Evolutionary conservation across 768 basidiomycete species (phyloP), one percentile per base, ranked within the genome.

Genomic region (Lentinula sp.): DNA sequence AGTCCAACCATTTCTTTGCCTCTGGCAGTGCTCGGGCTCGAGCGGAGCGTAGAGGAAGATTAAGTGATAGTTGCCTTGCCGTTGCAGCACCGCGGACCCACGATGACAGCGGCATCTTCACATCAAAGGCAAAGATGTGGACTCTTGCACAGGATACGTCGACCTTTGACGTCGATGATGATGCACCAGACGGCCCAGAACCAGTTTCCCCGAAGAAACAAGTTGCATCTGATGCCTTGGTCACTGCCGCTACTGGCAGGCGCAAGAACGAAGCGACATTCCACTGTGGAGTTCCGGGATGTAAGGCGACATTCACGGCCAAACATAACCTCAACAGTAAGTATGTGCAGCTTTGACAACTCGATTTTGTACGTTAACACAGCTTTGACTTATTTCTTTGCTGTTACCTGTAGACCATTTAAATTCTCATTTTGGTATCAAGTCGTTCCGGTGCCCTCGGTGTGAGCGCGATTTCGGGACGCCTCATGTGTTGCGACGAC

Each of bases 381-480:
- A 55, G 6, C n/a, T 40, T 23, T 32, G 11, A 43, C 43, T 42
- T 1, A 23, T n/a, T 6, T 4, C 16, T 35, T 34, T 39, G 13
- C 28, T 28, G 5, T 4, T 49, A 23, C 18, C 43, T 51, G 35
- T 39, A 61, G 61, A 56, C 43, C 61, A 61, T 37, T 7, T 56
- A 15, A 61, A 61, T 18, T 61, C 61, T 31, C 61, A 61, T 31
- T 45, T n/a, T 34, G 40, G 61, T n/a, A 61, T 61, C 31, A 55
- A 50, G 23, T 28, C 56, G 18, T 61, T 31, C 13, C 39, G 48
- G 18, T 61, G 61, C 39, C 16, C 39, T 10, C 32, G n/a, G 7
- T 61, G 61, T 53, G 34, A n/a, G 45, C 61, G 54, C 18, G 61
- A 61, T 35, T 61, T 61, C 37, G 61, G 61, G 5, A 61, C 61